Conservation (phyloP, 768 basidiomycete species). For the Lyophyllum shimeji region DNA sequence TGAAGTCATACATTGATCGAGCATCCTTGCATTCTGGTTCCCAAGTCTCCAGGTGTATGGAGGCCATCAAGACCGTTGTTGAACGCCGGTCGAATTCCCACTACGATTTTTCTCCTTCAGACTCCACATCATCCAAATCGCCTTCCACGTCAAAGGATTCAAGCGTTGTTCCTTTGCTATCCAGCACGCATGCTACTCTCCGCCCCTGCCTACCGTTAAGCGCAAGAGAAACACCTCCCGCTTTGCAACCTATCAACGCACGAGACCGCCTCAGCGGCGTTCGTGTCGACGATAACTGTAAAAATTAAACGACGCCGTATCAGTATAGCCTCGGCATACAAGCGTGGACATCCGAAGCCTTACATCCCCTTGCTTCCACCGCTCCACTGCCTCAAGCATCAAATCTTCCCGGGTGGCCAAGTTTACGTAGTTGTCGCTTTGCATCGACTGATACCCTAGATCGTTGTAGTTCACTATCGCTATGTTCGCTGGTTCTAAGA, state of each 20-base stretch:
- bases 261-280: slow-evolving; percentile 59
- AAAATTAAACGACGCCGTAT: slow-evolving; percentile 28
- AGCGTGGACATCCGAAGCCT: slow-evolving; percentile 28
- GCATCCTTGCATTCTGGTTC: slow-evolving; percentile 18
- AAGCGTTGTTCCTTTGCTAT: slow-evolving; percentile 58
- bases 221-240: slow-evolving; percentile 57
- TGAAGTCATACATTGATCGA: slow-evolving; percentile 23
- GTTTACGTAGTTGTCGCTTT: slow-evolving; percentile 50
- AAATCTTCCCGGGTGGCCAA: slow-evolving; percentile 61
- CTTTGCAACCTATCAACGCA: slow-evolving; percentile 49
- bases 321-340: slow-evolving; percentile 26
- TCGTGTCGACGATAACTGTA: slow-evolving; percentile 48
- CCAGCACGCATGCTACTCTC: slow-evolving; percentile 74
- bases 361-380: slow-evolving; percentile 66
- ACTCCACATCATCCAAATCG: slow-evolving; percentile 53
- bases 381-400: slow-evolving; percentile 54
- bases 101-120: slow-evolving; percentile 10
- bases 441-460: slow-evolving; percentile 57
- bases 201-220: slow-evolving; percentile 76
- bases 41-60: slow-evolving; percentile 24
- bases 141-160: slow-evolving; percentile 81
- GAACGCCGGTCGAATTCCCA: slow-evolving; percentile 10
- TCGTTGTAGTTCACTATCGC: slow-evolving; percentile 63
- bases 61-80: slow-evolving; percentile 25
- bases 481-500: slow-evolving; percentile 53